Base-by-base conservation (phyloP, 169 alveolate genomes). In the Cryptosporidium meleagridis region DNA sequence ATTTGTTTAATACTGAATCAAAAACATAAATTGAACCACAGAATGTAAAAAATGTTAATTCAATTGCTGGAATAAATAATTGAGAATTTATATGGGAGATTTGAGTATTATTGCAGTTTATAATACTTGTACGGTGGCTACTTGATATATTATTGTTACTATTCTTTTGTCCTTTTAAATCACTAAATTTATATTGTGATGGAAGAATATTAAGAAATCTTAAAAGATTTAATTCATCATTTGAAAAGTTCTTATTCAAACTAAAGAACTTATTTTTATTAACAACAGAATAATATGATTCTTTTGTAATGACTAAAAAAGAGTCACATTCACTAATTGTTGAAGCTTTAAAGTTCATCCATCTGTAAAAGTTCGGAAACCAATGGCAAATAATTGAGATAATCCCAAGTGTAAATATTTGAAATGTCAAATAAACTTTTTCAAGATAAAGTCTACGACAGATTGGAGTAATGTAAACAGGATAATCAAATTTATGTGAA, bases 11-110 rank as follows among this genome's bases (percentile, higher is more conserved):
- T n/a, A 61, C 53, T 9, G 89, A 26, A 51, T 80, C 75, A 48
- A 80, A 59, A 10, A 61, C 37, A 39, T 80, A 80, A n/a, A 62
- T 58, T 10, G 89, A 80, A 29, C 89, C 89, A 62, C 89, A 80
- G 44, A 62, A 80, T 14, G 59, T 31, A 26, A 80, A 80, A 29
- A 61, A 80, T 80, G 48, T 80, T 2, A 80, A 44, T 44, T 80
- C 62, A 35, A 80, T 44, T 2, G 29, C 26, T 26, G 33, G 29
- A 16, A 31, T 18, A 33, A 33, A 23, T 23, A 39, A 4, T 55
- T 16, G 35, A 23, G 67, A 26, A 37, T 26, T 55, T 55, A n/a
- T 8, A 21, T 55, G 67, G 26, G 5, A 55, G 5, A 21, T 8
- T 23, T 8, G 14, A 55, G 31, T 26, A 55, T 55, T 55, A 55